phyloP scores from a whole-genome alignment of 2,329 filamentous ascomycete species.

The Exophiala bonariae region DNA sequence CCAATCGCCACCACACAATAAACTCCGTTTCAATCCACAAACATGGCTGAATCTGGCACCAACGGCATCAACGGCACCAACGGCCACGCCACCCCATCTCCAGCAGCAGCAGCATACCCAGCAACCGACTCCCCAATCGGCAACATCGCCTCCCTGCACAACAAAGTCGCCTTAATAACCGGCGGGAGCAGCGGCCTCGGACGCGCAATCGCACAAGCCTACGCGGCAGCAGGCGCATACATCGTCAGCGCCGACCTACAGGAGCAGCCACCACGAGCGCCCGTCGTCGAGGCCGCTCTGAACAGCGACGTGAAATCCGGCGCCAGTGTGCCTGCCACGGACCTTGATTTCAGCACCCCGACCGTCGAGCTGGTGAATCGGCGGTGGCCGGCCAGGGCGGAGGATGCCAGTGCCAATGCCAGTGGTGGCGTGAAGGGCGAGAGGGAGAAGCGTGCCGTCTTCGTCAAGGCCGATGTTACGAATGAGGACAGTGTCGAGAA shows the following conservation, averaged over 20 bases:
- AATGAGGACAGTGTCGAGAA: slow-evolving; percentile 49
- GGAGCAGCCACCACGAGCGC: slow-evolving; percentile 14
- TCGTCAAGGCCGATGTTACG: slow-evolving; percentile 23
- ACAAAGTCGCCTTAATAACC: slow-evolving; percentile 46
- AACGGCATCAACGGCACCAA: too few species aligned
- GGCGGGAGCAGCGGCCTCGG: slow-evolving; percentile 50
- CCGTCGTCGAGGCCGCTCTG: slow-evolving; percentile 26
- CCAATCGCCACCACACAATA: too few species aligned
- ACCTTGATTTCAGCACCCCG: slow-evolving; percentile 16
- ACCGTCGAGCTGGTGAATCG: slow-evolving; percentile 25
- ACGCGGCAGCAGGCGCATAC: slow-evolving; percentile 41
- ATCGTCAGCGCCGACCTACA: slow-evolving; percentile 46
- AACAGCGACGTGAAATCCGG: slow-evolving; percentile 19
- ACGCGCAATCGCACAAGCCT: slow-evolving; percentile 47
- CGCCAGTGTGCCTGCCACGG: too few species aligned
- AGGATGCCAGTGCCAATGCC: neutral
- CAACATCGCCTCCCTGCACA: slow-evolving; percentile 21
- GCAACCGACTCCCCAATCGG: neutral
- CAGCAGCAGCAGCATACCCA: neutral
- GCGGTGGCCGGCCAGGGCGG: slow-evolving; percentile 13
- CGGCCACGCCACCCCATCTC: neutral
- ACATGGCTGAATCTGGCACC: too few species aligned
- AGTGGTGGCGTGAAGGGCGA: too few species aligned
- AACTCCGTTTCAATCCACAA: too few species aligned
- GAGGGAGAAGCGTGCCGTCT: slow-evolving; percentile 7